Evolutionary conservation across 306 rosid species (phyloP), one percentile per base, ranked within the genome.

Genomic region (Quercus robur): DNA sequence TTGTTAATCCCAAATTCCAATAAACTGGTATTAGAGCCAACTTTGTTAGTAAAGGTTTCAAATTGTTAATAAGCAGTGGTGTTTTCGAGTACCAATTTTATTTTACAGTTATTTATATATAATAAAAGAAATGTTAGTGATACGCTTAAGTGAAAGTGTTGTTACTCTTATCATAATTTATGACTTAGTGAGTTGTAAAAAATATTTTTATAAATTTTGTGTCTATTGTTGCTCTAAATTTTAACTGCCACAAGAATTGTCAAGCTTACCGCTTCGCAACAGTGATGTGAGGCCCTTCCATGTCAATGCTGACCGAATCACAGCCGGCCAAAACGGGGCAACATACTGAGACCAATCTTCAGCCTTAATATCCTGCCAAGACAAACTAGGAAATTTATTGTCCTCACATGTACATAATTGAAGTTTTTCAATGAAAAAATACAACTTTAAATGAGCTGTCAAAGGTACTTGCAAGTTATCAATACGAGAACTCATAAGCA

Each of bases 311-410:
- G 99, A 91, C 49, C 91, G 92, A 33, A 94, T 93, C 56, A 94
- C 97, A 6, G 99, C 99, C 2, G 97, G 97, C 99, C 99, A 94
- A 82, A 94, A 94, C 31, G 97, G 97, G 54, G 99, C 95, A 38
- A 94, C 99, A 83, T 70, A 78, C 19, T 62, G 38, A 44, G 99
- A 90, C 99, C 99, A 94, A 70, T 94, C 97, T 81, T 87, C 97
- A 20, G 90, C 73, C 77, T 89, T 90, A 72, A 94, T 91, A 78
- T 93, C 93, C 98, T 94, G 91, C 71, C 17, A 73, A 15, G 49
- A 55, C 51, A 52, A 41, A 38, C 25, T 0, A 54, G 67, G 35
- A 44, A 46, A 61, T 73, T 67, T 33, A 79, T 17, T 38, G 35
- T 25, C 18, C 51, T 70, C 55, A 17, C 71, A 18, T 8, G 23